phyloP scores from a whole-genome alignment of 495 filamentous ascomycete genomes.

The Hypoxylon subgilvum region DNA sequence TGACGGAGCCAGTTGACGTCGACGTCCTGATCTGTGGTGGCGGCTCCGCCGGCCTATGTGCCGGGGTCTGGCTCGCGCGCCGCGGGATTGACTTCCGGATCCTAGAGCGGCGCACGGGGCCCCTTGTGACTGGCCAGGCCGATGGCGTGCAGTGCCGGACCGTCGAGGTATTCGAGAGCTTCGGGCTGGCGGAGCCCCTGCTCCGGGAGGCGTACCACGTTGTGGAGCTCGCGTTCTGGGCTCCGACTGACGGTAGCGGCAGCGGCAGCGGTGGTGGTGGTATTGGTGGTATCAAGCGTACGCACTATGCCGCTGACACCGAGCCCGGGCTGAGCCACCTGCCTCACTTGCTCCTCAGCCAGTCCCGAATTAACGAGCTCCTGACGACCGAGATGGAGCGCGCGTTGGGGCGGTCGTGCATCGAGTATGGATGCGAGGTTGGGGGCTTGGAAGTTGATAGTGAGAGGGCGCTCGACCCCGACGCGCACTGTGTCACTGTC shows the following conservation, averaged over 20 bases:
- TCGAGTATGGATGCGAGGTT: slow-evolving; percentile 69
- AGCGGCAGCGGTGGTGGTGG: not conserved
- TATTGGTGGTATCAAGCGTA: slow-evolving; percentile 53
- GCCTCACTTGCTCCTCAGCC: slow-evolving; percentile 78
- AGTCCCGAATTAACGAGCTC: slow-evolving; percentile 72
- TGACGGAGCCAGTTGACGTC: slow-evolving; percentile 12
- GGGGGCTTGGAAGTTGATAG: slow-evolving; percentile 59
- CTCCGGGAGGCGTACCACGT: slow-evolving; percentile 76
- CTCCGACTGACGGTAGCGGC: slow-evolving; percentile 23
- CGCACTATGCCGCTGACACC: slow-evolving; percentile 64
- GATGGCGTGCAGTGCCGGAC: slow-evolving; percentile 83
- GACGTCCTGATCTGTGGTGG: slow-evolving; percentile 70
- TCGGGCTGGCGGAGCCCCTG: slow-evolving; percentile 72
- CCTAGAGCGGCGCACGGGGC: slow-evolving; percentile 65
- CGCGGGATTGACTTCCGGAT: slow-evolving; percentile 67
- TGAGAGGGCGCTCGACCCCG: slow-evolving; percentile 44
- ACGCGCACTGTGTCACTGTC: slow-evolving; percentile 61
- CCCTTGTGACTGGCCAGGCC: slow-evolving; percentile 73
- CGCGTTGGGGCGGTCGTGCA: slow-evolving; percentile 50
- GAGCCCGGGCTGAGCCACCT: slow-evolving; percentile 67
- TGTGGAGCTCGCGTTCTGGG: slow-evolving; percentile 71
- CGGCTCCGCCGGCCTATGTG: slow-evolving; percentile 73
- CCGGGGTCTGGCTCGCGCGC: slow-evolving; percentile 69
- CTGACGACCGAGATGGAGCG: slow-evolving; percentile 60
- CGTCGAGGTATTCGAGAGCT: slow-evolving; percentile 80